Evolutionary conservation across 176 grass and related monocot species (phyloP), one percentile per base, ranked within the genome.

Genomic region (Typha latifolia): DNA sequence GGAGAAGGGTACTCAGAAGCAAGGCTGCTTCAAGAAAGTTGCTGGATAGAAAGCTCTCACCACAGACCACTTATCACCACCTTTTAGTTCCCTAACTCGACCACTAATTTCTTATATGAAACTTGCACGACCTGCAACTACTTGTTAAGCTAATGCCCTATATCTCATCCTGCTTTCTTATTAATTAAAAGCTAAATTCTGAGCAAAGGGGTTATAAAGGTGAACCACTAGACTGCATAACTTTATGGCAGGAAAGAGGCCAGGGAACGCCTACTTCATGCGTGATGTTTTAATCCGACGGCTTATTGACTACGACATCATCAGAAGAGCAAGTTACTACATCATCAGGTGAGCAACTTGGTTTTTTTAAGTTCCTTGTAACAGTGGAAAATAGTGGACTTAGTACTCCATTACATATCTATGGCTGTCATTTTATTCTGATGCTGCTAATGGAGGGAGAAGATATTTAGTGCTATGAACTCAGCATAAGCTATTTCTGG

Each of bases 61-160:
- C 47, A 18, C 48, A 66, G 56, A 59, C 61, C 81, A 87, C 75
- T 64, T 81, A 83, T 86, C 74, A 81, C 14, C 14, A 70, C 49
- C 73, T 83, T 73, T 67, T 56, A 72, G 19, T 66, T 72, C 16
- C 65, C 13, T 59, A 73, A 72, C 72, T 27, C 82, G 68, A 21
- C 74, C 69, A 48, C 73, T 68, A 51, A 12, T 82, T 78, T 62
- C 53, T 63, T 64, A 71, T 77, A 77, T 76, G 32, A 19, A 31
- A 43, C 57, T 20, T 64, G 49, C 82, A 56, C 80, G 69, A 75
- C 19, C 49, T 77, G 23, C 72, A 70, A 78, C 32, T 20, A 47
- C 31, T 47, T 47, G 49, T 22, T 55, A 74, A 74, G 13, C 56
- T 62, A 79, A 71, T 76, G 37, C 37, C 5, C 63, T 43, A 1